phyloP scores from a whole-genome alignment of 2,329 filamentous ascomycete genomes.

The Coniochaeta sp. region DNA sequence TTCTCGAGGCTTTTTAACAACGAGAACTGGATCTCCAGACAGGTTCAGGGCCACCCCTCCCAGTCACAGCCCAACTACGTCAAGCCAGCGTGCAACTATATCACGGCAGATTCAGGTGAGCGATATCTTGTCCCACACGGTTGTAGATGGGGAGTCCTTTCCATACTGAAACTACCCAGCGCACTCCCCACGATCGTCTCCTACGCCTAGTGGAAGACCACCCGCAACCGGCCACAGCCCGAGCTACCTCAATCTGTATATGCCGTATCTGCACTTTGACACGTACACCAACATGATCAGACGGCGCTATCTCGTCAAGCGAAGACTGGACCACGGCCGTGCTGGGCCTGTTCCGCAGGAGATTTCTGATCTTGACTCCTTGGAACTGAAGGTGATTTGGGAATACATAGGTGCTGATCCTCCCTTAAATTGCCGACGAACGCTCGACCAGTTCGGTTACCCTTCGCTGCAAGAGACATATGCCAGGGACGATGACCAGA shows the following conservation, averaged over 20 bases:
- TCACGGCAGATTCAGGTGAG: constrained; percentile 21
- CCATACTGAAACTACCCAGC: neutral
- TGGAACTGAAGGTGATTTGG: constrained; percentile 56
- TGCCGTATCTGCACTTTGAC: constrained; percentile 59
- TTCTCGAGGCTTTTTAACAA: constrained; percentile 30
- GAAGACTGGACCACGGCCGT: constrained; percentile 45
- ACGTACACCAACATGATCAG: constrained; percentile 51
- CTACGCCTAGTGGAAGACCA: constrained; percentile 5
- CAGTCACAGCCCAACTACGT: constrained; percentile 31
- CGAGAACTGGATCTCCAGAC: constrained; percentile 32
- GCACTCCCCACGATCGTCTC: constrained; percentile 13
- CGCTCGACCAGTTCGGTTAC: constrained; percentile 57
- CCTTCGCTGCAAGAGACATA: constrained; percentile 53
- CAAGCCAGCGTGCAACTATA: constrained; percentile 26
- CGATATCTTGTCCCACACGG: constrained; percentile 9
- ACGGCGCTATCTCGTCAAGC: constrained; percentile 46
- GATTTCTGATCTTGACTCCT: constrained; percentile 44
- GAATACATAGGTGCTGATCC: constrained; percentile 54
- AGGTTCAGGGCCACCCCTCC: constrained; percentile 30
- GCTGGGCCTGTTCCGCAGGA: constrained; percentile 47
- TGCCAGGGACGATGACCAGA: constrained; percentile 57
- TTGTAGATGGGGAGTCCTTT: neutral
- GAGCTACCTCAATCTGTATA: constrained; percentile 39
- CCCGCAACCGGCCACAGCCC: constrained; percentile 5
- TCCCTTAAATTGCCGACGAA: constrained; percentile 53